phyloP scores from a whole-genome alignment of 2,329 filamentous ascomycete genomes.

The Seiridium unicorne region DNA sequence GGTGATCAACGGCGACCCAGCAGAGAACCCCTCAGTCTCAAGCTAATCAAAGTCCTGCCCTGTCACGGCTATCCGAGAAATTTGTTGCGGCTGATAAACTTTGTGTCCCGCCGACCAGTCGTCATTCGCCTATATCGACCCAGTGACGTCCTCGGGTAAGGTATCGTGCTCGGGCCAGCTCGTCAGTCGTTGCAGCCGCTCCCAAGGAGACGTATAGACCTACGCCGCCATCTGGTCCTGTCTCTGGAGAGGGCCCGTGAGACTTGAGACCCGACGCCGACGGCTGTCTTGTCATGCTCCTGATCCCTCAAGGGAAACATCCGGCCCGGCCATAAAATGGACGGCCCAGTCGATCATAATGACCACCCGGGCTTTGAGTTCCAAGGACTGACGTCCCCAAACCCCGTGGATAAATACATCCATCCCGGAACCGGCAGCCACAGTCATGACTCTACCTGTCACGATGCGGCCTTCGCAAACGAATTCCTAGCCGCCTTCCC shows the following conservation, averaged over 20 bases:
- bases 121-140: background rate
- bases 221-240: background rate
- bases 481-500: background rate
- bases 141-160: background rate
- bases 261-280: background rate
- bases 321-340: background rate
- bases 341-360: background rate
- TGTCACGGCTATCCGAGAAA: background rate
- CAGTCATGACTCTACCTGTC: background rate
- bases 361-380: background rate
- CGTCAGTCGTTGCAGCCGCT: background rate
- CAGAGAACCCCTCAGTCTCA: background rate
- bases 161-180: background rate
- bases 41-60: background rate
- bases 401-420: background rate
- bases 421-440: background rate
- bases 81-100: background rate
- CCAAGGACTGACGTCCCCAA: background rate
- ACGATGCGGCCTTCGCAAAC: background rate
- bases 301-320: background rate
- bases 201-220: background rate
- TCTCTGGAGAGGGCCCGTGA: background rate
- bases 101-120: background rate
- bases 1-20: background rate
- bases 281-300: background rate